Evolutionary conservation across 1,139 yeast species (phyloP), one percentile per base, ranked within the genome.

Genomic region (Taiozyma sp.): DNA sequence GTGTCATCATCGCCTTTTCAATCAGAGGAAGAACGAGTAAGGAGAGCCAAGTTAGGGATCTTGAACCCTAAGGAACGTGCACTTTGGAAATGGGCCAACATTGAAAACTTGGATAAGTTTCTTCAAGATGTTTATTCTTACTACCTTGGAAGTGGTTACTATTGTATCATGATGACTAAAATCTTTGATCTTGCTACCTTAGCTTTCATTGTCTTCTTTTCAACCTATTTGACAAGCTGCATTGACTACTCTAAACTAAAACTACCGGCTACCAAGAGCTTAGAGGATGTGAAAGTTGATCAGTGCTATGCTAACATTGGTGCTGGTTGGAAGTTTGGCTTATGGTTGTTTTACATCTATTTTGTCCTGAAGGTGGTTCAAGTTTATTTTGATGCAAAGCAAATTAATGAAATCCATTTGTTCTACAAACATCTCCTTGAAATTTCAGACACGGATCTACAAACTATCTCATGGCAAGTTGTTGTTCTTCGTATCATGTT

Each of bases 81-180:
- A 0, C 73, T 88, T 43, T 93, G 97, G 87, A 78, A 89, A 53
- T 95, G 99, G 98, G 96, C 98, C 1, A 93, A 93, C 62, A 90
- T 93, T 36, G 89, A 89, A 58, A 92, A 93, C 65, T 77, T 93
- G 68, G 99, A 93, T 68, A 80, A 83, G 48, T 93, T 93, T 61
- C 72, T 93, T 30, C 81, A 81, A 51, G 96, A 92, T 59, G 85
- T 91, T 8, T 93, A 95, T 67, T 76, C 79, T 50, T 93, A 91
- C 65, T 95, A 87, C 64, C 72, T 87, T 44, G 96, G 96, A 4
- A 87, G 85, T 64, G 99, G 99, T 0, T 76, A 87, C 53, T 75
- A 78, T 48, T 89, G 96, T 65, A 90, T 93, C 38, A 68, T 89
- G 9, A 66, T 90, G 29, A 74, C 84, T 22, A 78, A 87, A 50